Evolutionary conservation across 1,284 basidiomycete genomes (phyloP), one percentile per base, ranked within the genome.

Genomic region (Apiotrichum sp.): DNA sequence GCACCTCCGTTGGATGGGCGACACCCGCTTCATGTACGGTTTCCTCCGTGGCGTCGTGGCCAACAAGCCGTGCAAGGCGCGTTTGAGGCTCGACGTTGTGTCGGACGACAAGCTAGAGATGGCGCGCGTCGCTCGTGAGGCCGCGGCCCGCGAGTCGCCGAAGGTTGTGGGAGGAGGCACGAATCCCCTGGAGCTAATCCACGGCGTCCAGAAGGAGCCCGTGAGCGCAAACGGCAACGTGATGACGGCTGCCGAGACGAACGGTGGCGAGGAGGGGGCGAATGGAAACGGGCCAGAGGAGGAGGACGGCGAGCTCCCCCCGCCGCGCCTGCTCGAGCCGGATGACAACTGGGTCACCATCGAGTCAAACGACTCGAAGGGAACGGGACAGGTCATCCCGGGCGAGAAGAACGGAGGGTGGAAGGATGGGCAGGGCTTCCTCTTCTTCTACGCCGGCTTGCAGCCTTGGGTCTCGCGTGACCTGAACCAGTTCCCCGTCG

Each of bases 1-100:
- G 57, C 78, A 88, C 65, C 73, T 93, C 46, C 83, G 95, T 3
- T 96, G 90, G 85, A 86, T 98, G 83, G 95, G 95, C n/a, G 88
- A 92, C 70, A 80, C 83, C 7, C 85, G 95, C 2, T 98, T 98
- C 75, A 70, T 88, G n/a, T 79, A 86, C 52, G 93, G 93, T 3
- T 87, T 86, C 70, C 67, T 97, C 2, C 81, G 84, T 52, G 89
- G 87, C 65, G 85, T 91, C 9, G 66, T 85, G n/a, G 78, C 77
- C 47, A 83, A 81, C 65, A 86, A 84, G 65, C 73, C 80, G n/a
- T 87, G 85, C 66, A 83, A 85, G 22, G 80, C 88, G 61, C 81
- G 85, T 49, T 71, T 93, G 5, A 84, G 82, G 8, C 82, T 89
- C 68, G 89, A 88, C 65, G 80, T 85, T 8, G 83, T 79, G 3